Conservation (phyloP, 2,329 filamentous ascomycete species). For the Aphanocladium album region DNA sequence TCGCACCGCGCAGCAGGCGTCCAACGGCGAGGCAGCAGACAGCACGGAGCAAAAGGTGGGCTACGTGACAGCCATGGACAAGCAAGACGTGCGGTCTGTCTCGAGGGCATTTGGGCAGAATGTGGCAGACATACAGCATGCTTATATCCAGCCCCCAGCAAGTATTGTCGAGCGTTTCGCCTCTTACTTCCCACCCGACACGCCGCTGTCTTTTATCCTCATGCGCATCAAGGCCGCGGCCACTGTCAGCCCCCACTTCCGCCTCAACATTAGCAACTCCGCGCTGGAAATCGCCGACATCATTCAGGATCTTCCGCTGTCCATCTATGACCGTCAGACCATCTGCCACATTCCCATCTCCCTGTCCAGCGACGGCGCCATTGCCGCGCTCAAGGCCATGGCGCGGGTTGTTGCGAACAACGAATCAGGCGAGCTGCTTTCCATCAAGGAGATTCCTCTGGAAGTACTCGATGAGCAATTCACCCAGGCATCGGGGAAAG, state of each 20-base stretch:
- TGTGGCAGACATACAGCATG: slow-evolving; percentile 61
- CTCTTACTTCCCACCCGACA: slow-evolving; percentile 72
- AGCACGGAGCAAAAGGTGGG: slow-evolving; percentile 47
- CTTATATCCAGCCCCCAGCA: slow-evolving; percentile 70
- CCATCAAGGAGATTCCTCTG: slow-evolving; percentile 65
- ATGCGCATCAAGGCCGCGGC: slow-evolving; percentile 68
- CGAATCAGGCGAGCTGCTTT: slow-evolving; percentile 61
- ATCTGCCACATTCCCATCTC: slow-evolving; percentile 68
- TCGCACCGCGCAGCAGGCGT: slow-evolving; percentile 57
- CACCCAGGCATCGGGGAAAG: slow-evolving; percentile 27
- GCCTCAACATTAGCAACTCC: slow-evolving; percentile 55
- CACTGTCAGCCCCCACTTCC: slow-evolving; percentile 59
- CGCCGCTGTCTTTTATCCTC: slow-evolving; percentile 79
- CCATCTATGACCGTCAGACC: slow-evolving; percentile 67
- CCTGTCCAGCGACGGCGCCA: slow-evolving; percentile 44
- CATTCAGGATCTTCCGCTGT: slow-evolving; percentile 68
- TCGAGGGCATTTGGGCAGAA: slow-evolving; percentile 57
- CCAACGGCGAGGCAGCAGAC: not conserved
- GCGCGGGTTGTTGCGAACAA: slow-evolving; percentile 67
- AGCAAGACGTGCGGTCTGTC: slow-evolving; percentile 61
- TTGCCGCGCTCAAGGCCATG: slow-evolving; percentile 54
- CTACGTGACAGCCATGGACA: slow-evolving; percentile 72
- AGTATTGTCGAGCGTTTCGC: slow-evolving; percentile 70
- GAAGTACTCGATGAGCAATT: slow-evolving; percentile 66
- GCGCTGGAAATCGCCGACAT: slow-evolving; percentile 64